phyloP scores from a whole-genome alignment of 202 grass and related monocot genomes.

The Alloteropsis angusta region DNA sequence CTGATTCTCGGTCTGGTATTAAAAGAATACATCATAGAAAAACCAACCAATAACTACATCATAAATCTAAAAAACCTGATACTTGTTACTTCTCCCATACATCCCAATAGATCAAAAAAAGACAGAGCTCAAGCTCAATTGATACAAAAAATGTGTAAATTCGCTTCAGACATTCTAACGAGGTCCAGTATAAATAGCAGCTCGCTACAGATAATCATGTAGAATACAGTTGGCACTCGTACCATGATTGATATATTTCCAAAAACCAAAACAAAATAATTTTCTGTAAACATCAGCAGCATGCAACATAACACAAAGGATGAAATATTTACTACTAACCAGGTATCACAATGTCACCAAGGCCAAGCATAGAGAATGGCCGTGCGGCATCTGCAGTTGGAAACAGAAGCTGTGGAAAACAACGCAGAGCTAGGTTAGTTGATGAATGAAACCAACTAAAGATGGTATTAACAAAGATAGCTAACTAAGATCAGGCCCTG shows the following conservation, averaged over 20 bases:
- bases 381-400: slow-evolving; percentile 58
- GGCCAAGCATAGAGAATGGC: slow-evolving; percentile 89
- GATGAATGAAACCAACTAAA: background rate
- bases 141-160: background rate
- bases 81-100: background rate
- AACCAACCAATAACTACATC: background rate
- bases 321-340: slow-evolving; percentile 33
- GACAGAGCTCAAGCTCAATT: background rate
- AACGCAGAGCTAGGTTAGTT: background rate
- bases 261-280: no score
- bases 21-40: background rate
- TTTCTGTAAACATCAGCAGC: background rate
- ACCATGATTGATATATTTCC: background rate
- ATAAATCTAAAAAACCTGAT: background rate
- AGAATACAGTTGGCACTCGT: background rate
- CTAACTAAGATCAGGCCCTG: background rate
- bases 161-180: background rate
- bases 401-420: slow-evolving; percentile 63
- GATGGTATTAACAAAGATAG: background rate
- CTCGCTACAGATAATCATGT: background rate
- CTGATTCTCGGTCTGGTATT: background rate
- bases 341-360: slow-evolving; percentile 94
- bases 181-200: background rate
- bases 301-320: background rate
- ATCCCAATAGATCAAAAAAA: background rate